phyloP scores from a whole-genome alignment of 805 yeast genomes.

The Barnettozyma siamensis region DNA sequence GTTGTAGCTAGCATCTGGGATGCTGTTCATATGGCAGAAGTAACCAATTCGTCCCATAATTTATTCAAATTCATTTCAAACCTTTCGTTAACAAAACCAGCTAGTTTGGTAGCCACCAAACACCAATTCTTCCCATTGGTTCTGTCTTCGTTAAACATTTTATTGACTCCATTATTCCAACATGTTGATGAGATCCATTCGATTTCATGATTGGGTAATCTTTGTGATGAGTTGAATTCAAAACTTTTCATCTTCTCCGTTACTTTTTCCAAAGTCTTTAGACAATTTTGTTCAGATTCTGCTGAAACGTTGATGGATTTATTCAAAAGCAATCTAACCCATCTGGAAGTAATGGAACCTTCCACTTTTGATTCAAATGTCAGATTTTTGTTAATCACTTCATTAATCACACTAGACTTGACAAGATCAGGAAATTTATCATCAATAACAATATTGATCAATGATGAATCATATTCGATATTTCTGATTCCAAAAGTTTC shows the following conservation, averaged over 20 bases:
- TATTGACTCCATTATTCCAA: slow-evolving; percentile 35
- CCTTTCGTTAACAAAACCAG: slow-evolving; percentile 24
- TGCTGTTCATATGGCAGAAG: no score
- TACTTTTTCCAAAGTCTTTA: slow-evolving; percentile 9
- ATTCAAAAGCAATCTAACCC: slow-evolving; percentile 26
- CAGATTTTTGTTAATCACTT: slow-evolving; percentile 23
- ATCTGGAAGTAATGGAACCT: slow-evolving; percentile 21
- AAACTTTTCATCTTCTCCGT: slow-evolving; percentile 3
- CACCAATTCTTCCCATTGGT: slow-evolving; percentile 26
- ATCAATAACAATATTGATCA: slow-evolving; percentile 17
- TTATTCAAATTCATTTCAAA: slow-evolving; percentile 21
- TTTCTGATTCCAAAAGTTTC: slow-evolving; percentile 12
- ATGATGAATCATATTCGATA: slow-evolving; percentile 20
- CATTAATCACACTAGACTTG: slow-evolving; percentile 15
- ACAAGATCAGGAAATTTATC: slow-evolving; percentile 17
- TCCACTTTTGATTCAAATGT: slow-evolving; percentile 4
- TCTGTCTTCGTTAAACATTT: slow-evolving; percentile 18
- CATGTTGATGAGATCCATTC: slow-evolving; percentile 32
- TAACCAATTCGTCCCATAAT: slow-evolving; percentile 26
- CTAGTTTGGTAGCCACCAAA: slow-evolving; percentile 22
- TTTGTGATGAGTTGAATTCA: slow-evolving; percentile 3
- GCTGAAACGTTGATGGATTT: slow-evolving; percentile 3
- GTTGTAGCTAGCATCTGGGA: no score
- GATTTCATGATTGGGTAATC: slow-evolving; percentile 24
- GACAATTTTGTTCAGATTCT: slow-evolving; percentile 8